Evolutionary conservation across 345 rosid genomes (phyloP).

Genomic region (Melaleuca alternifolia): DNA sequence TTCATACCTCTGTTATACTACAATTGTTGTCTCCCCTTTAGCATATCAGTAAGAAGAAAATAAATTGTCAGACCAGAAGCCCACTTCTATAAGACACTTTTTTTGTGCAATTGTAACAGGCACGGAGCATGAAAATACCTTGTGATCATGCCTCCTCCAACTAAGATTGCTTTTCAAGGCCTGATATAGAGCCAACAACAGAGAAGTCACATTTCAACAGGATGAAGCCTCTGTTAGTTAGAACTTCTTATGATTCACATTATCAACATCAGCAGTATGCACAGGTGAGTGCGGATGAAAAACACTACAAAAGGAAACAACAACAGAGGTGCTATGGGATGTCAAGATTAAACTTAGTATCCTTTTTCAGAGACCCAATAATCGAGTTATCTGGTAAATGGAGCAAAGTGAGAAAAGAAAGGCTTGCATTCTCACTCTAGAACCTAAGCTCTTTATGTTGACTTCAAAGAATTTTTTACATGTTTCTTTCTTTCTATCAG

Average conservation of each 20-base stretch:
- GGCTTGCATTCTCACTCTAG: not conserved
- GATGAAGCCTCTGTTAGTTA: not conserved
- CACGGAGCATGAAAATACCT: not conserved
- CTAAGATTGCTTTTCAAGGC: not conserved
- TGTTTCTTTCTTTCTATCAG: not conserved
- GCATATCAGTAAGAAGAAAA: not conserved
- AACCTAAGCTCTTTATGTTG: not conserved
- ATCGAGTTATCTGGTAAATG: not conserved
- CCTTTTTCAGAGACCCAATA: not conserved
- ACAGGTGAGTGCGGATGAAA: not conserved
- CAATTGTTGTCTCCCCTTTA: not conserved
- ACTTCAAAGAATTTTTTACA: not conserved
- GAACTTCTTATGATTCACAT: not conserved
- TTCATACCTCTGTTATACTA: constrained; percentile 19
- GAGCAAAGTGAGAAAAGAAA: not conserved
- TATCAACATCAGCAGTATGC: not conserved
- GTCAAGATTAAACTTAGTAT: not conserved
- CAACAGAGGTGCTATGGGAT: not conserved
- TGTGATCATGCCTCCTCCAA: not conserved
- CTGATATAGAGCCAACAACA: not conserved
- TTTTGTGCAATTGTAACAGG: not conserved
- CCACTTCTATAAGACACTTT: not conserved
- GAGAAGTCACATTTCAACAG: not conserved
- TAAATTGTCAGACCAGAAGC: not conserved
- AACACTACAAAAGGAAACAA: not conserved